Evolutionary conservation across 2,329 filamentous ascomycete genomes (phyloP).

Genomic region (Colletotrichum simmondsii): DNA sequence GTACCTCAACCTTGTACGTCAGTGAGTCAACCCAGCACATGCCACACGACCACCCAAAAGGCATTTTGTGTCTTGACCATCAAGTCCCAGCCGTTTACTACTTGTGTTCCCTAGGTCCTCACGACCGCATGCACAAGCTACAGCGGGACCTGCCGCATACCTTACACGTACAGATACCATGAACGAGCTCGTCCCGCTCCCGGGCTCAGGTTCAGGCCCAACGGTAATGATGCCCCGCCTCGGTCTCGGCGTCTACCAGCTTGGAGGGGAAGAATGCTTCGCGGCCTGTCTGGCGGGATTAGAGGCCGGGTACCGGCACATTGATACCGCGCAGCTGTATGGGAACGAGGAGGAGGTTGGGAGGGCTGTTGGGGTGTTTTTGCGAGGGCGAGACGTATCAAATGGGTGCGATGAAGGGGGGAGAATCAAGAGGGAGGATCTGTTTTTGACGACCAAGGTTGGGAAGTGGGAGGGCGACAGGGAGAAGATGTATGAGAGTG

Average conservation of each 20-base stretch:
- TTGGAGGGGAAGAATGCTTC: constrained; percentile 63
- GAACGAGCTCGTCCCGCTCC: constrained; percentile 37
- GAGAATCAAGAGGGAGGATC: constrained; percentile 56
- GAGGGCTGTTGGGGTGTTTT: constrained; percentile 64
- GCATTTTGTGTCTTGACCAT: not conserved
- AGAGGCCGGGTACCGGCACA: constrained; percentile 68
- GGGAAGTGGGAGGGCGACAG: constrained; percentile 61
- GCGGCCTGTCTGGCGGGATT: constrained; percentile 69
- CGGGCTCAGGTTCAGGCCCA: constrained; percentile 39
- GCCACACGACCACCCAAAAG: not conserved
- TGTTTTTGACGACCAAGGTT: constrained; percentile 81
- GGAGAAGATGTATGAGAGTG: constrained; percentile 68
- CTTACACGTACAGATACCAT: constrained; percentile 3
- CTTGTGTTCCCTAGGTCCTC: not conserved
- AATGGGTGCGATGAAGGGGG: too few relatives aligned
- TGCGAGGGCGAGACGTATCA: constrained; percentile 42
- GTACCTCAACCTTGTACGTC: not conserved
- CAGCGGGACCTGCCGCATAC: constrained; percentile 13
- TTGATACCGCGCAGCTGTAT: constrained; percentile 73
- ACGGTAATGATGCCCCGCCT: constrained; percentile 66
- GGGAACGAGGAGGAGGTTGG: constrained; percentile 76
- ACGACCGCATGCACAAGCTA: not conserved
- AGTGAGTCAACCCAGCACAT: not conserved
- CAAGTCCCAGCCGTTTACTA: not conserved
- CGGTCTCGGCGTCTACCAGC: constrained; percentile 78